Conservation (phyloP, 2,329 filamentous ascomycete species). For the Stagonosporopsis rhizophila region DNA sequence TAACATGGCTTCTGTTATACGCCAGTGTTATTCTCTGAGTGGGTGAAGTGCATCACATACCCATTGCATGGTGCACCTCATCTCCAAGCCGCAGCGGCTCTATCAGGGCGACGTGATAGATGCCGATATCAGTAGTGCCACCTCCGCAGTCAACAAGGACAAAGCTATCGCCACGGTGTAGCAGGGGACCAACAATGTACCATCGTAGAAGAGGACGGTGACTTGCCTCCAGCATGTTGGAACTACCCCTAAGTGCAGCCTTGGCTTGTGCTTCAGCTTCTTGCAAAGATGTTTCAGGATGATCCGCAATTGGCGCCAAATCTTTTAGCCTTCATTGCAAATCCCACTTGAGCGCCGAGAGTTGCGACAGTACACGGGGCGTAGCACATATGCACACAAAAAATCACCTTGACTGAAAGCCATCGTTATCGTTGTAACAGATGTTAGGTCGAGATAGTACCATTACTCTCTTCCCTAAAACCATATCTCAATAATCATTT, state of each 20-base stretch:
- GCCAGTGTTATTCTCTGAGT: neutral
- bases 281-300: constrained; percentile 21
- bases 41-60: constrained; percentile 3
- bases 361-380: constrained; percentile 6
- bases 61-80: constrained; percentile 15
- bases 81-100: constrained; percentile 20
- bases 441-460: neutral
- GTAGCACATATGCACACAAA: constrained; percentile 25
- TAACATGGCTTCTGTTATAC: constrained; percentile 9
- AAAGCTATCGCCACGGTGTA: constrained; percentile 20
- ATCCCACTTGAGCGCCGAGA: constrained; percentile 11
- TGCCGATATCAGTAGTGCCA: constrained; percentile 22
- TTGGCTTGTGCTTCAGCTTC: constrained; percentile 30
- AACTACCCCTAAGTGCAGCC: constrained; percentile 1
- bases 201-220: neutral
- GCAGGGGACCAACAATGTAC: neutral
- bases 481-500: neutral
- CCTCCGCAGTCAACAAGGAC: constrained; percentile 24
- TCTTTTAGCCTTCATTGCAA: constrained; percentile 13
- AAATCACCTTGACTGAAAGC: constrained; percentile 16
- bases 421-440: neutral
- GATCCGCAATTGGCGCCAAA: constrained; percentile 9
- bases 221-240: constrained; percentile 3
- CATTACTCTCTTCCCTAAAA: constrained; percentile 1
- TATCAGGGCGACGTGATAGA: constrained; percentile 12